Conservation (phyloP, 306 rosid genomes). For the Prosopis cineraria region DNA sequence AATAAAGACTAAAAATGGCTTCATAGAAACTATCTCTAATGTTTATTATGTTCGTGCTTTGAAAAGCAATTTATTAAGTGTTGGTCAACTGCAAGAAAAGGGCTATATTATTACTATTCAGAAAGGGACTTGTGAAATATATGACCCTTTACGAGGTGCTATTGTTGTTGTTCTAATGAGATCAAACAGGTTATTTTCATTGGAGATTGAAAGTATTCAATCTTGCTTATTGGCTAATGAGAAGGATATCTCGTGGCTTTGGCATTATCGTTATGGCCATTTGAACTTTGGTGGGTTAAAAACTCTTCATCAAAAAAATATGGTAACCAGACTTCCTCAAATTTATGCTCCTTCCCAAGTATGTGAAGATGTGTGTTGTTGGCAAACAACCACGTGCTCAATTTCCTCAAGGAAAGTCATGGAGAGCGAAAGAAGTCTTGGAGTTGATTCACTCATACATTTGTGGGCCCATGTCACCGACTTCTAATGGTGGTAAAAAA, state of each 20-base stretch:
- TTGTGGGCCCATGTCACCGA: background rate
- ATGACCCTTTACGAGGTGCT: too few species aligned
- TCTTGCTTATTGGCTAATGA: too few species aligned
- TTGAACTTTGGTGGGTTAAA: background rate
- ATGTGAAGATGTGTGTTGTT: background rate
- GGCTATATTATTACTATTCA: background rate
- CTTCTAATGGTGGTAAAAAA: background rate
- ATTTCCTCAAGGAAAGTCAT: too few species aligned
- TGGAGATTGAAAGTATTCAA: background rate
- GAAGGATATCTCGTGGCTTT: background rate
- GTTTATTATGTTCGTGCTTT: too few species aligned
- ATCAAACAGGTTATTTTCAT: background rate
- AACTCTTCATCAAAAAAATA: background rate
- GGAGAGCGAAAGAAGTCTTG: background rate
- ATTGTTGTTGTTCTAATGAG: background rate
- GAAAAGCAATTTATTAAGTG: background rate
- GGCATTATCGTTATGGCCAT: background rate
- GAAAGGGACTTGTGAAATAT: too few species aligned
- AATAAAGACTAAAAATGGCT: too few species aligned
- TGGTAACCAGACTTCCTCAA: background rate
- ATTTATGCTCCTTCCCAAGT: background rate
- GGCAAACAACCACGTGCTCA: background rate
- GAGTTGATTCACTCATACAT: background rate
- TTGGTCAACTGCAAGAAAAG: background rate
- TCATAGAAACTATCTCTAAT: too few species aligned